Evolutionary conservation across 2,329 filamentous ascomycete species (phyloP).

Genomic region (Tolypocladium tundrense): DNA sequence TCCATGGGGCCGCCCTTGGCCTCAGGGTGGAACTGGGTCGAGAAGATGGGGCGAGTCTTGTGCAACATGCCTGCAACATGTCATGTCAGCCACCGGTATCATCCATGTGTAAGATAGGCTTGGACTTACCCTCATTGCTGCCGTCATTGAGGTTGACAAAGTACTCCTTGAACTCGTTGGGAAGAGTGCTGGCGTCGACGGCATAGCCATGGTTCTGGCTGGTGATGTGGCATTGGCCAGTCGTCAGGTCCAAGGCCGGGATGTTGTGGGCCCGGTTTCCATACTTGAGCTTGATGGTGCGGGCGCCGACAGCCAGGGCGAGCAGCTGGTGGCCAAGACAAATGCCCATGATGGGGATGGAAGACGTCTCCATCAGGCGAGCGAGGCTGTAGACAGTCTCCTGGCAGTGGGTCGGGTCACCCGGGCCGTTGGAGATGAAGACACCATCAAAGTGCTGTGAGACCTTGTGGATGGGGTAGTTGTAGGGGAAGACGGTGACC

Average conservation of each 20-base stretch:
- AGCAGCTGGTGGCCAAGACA: slow-evolving; percentile 96
- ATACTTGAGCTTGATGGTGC: slow-evolving; percentile 97
- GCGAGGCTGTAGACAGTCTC: slow-evolving; percentile 87
- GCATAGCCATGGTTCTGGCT: slow-evolving; percentile 98
- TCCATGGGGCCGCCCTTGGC: slow-evolving; percentile 96
- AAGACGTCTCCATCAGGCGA: slow-evolving; percentile 82
- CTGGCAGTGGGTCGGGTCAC: slow-evolving; percentile 94
- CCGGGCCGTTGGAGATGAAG: slow-evolving; percentile 98
- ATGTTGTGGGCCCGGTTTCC: slow-evolving; percentile 99
- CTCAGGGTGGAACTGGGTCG: slow-evolving; percentile 97
- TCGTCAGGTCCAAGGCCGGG: slow-evolving; percentile 85
- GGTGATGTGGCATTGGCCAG: slow-evolving; percentile 96
- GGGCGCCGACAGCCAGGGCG: slow-evolving; percentile 76
- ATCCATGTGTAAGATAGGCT: background rate
- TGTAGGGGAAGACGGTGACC: slow-evolving; percentile 88
- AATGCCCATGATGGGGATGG: slow-evolving; percentile 93
- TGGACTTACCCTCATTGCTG: slow-evolving; percentile 68
- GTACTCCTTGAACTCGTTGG: slow-evolving; percentile 89
- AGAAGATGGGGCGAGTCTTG: slow-evolving; percentile 92
- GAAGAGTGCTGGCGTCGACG: slow-evolving; percentile 74
- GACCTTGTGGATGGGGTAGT: slow-evolving; percentile 97
- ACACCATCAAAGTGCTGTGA: slow-evolving; percentile 96
- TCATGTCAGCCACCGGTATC: slow-evolving; percentile 7
- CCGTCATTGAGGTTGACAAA: slow-evolving; percentile 98
- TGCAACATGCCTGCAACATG: slow-evolving; percentile 64